Evolutionary conservation across 2,329 filamentous ascomycete species (phyloP), one percentile per base, ranked within the genome.

Genomic region (Beauveria rudraprayagi): DNA sequence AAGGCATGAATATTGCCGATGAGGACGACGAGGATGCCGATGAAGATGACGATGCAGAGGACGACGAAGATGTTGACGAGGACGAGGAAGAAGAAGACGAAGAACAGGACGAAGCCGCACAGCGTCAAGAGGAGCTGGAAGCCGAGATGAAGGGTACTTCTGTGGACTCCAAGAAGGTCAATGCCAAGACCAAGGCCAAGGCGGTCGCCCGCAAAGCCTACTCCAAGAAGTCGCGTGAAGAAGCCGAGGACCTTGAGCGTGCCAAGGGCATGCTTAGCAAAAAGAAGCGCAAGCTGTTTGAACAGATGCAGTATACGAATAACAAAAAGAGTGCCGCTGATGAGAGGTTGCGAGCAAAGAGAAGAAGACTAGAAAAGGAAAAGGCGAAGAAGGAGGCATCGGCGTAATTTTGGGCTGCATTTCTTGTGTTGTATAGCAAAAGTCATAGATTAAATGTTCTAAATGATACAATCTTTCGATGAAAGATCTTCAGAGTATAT

Each of bases 231-330:
- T 83, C 85, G 41, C 83, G 85, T 63, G 82, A 86, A 69, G 90
- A 94, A 71, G 87, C 89, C 4, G 94, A 97, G 75, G 92, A 97
- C 69, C 76, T 95, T 62, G 92, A 96, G 75, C 83, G 93, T 65
- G 88, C 91, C 73, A 97, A 96, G 85, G 94, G 95, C 79, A 99
- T 99, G 94, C 87, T 97, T 80, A 90, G 89, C 75, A 90, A 95
- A 76, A 94, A 95, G 84, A 99, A 97, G 86, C 83, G 94, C 70
- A 97, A 97, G 86, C 79, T 97, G 70, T 89, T 93, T 67, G 94
- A 97, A 80, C 94, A 97, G 80, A 99, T 99, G 91, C 83, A 92
- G 71, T 95, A 96, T 77, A 92, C 87, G 64, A 96, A 97, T 76
- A 92, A 88, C 77, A 92, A 94, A 83, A 90, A 91, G 80, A 93